phyloP scores from a whole-genome alignment of 495 filamentous ascomycete species.

The Lasiosphaeria ovina region DNA sequence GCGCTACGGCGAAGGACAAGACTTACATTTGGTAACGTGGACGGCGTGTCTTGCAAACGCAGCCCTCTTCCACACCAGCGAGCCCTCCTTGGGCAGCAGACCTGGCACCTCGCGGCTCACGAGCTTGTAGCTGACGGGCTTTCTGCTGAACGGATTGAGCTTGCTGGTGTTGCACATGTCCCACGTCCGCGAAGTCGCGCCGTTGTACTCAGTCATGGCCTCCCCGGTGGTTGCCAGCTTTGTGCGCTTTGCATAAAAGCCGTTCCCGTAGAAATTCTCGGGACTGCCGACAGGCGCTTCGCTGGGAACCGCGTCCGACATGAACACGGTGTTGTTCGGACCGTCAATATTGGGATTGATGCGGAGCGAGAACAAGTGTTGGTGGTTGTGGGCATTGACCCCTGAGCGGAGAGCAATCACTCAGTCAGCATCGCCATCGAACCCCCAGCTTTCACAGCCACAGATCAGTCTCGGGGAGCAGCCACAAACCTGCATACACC shows the following conservation, averaged over 20 bases:
- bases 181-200: constrained; percentile 78
- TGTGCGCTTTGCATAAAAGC: constrained; percentile 88
- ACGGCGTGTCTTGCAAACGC: constrained; percentile 90
- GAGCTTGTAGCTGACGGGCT: constrained; percentile 87
- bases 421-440: not conserved
- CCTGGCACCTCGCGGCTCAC: constrained; percentile 79
- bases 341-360: constrained; percentile 90
- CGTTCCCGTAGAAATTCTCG: constrained; percentile 90
- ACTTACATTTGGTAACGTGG: constrained; percentile 85
- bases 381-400: constrained; percentile 74
- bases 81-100: constrained; percentile 78
- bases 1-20: not conserved
- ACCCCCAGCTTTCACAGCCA: not conserved
- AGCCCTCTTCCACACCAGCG: constrained; percentile 90
- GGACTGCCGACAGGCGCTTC: constrained; percentile 69
- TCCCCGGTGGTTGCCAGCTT: constrained; percentile 73
- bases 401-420: constrained; percentile 18
- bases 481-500: constrained; percentile 55
- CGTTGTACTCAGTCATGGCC: constrained; percentile 78
- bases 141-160: constrained; percentile 79
- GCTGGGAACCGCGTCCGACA: constrained; percentile 68
- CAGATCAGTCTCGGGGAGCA: constrained; percentile 21
- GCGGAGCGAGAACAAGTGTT: constrained; percentile 93
- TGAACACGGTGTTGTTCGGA: constrained; percentile 78
- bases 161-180: constrained; percentile 86